Conservation (phyloP, 2,329 filamentous ascomycete genomes). For the Alternaria solani region DNA sequence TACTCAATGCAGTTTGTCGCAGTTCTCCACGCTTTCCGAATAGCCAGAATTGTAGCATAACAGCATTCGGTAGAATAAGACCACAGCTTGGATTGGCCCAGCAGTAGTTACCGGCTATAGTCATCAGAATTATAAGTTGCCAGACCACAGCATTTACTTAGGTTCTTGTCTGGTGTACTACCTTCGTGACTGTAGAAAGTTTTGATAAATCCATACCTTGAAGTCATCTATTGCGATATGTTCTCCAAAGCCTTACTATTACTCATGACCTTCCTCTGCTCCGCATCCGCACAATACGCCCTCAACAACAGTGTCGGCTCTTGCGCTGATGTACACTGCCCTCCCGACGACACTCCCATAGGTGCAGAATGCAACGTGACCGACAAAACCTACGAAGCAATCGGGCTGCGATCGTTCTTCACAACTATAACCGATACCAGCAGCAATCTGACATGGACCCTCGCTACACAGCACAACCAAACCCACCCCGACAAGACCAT, state of each 20-base stretch:
- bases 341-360: not conserved
- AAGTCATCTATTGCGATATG: not conserved
- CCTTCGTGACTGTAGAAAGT: not conserved
- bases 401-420: not conserved
- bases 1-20: not conserved
- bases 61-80: not conserved
- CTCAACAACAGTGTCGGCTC: not conserved
- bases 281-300: not conserved
- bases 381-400: not conserved
- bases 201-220: no score
- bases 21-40: not conserved
- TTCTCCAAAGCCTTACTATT: not conserved
- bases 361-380: conserved; percentile 2
- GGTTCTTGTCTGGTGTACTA: not conserved
- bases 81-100: not conserved
- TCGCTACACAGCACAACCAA: not conserved
- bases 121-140: not conserved
- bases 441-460: not conserved
- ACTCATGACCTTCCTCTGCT: not conserved
- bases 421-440: not conserved
- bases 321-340: not conserved
- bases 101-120: not conserved
- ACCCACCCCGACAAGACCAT: not conserved
- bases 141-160: not conserved
- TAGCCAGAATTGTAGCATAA: not conserved